Evolutionary conservation across 2,329 filamentous ascomycete species (phyloP).

Genomic region (Claviceps citrina): DNA sequence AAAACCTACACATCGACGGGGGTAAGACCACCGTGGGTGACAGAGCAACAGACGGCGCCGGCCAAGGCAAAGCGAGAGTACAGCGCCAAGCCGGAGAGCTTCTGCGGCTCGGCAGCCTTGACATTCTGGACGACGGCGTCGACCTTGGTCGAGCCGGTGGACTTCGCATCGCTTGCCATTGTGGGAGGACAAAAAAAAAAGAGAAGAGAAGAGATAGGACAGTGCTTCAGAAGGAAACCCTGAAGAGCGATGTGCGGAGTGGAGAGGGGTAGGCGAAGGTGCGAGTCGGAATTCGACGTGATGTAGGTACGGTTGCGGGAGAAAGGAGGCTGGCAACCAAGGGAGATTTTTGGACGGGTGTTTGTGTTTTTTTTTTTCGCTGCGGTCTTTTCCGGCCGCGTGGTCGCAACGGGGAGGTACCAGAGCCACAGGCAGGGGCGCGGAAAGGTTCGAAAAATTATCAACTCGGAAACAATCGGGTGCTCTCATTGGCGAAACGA

Average conservation of each 20-base stretch:
- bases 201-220: slow-evolving; percentile 1
- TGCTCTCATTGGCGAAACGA: slow-evolving; percentile 4
- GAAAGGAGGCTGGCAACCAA: neutral
- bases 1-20: slow-evolving; percentile 99
- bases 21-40: slow-evolving; percentile 93
- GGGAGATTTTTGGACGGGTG: slow-evolving; percentile 4
- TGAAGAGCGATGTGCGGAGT: slow-evolving; percentile 5
- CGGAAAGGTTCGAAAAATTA: no score
- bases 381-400: no score
- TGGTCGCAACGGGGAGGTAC: no score
- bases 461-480: slow-evolving; percentile 6
- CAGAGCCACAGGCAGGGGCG: no score
- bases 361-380: no score
- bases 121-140: slow-evolving; percentile 28
- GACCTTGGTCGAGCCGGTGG: slow-evolving; percentile 28
- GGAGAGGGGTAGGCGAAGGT: slow-evolving; percentile 6
- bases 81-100: slow-evolving; percentile 45
- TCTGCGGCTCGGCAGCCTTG: slow-evolving; percentile 24
- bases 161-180: slow-evolving; percentile 27
- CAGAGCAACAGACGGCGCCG: slow-evolving; percentile 92
- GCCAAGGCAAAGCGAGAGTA: slow-evolving; percentile 96
- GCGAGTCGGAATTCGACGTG: slow-evolving; percentile 2
- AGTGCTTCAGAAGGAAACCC: slow-evolving; percentile 1
- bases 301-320: neutral
- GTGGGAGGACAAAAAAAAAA: slow-evolving; percentile 13